Base-by-base conservation (phyloP, 306 rosid species). In the Vigna reflexopilosa region DNA sequence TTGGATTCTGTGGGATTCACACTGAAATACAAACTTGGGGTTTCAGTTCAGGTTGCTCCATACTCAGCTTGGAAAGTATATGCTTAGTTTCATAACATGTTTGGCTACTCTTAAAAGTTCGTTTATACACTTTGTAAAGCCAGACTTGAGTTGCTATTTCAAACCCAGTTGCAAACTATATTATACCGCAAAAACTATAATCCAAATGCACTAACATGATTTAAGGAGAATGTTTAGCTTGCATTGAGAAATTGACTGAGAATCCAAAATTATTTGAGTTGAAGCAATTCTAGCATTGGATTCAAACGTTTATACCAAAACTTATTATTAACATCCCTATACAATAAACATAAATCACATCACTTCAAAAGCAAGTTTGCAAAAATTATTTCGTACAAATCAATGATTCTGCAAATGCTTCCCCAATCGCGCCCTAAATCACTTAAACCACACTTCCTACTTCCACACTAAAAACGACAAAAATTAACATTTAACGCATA, bases 401-500 rank as follows among this genome's bases (percentile, higher is more conserved):
- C 45, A 28, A 12, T 38, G 30, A 61, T 28, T 61, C 2, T 6
- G 11, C 44, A 61, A 61, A 28, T 13, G 42, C 11, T 14, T 0
- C 8, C 13, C 45, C 20, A 59, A 59, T 6, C 20, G 7, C 38
- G 4, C 65, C 3, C 63, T 57, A 14, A 75, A 57, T 75, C 20
- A 48, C 63, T 13, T 7, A 76, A 55, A 52, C 49, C 57, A 0
- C 24, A 77, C 12, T 36, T 28, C 40, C 49, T 58, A 45, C 28
- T 54, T 62, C 17, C 56, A 73, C 30, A 36, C 75, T 9, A 67
- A 56, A 32, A 22, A 24, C 58, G 3, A 36, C 12, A 38, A 74
- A 40, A 81, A n/a, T 45, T 56, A 65, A 64, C 70, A 70, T 70
- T n/a, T 71, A 63, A 16, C 12, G 20, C 58, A 20, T 45, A 66